Base-by-base conservation (phyloP, 2,329 filamentous ascomycete species). In the Cladosporium colombiae region DNA sequence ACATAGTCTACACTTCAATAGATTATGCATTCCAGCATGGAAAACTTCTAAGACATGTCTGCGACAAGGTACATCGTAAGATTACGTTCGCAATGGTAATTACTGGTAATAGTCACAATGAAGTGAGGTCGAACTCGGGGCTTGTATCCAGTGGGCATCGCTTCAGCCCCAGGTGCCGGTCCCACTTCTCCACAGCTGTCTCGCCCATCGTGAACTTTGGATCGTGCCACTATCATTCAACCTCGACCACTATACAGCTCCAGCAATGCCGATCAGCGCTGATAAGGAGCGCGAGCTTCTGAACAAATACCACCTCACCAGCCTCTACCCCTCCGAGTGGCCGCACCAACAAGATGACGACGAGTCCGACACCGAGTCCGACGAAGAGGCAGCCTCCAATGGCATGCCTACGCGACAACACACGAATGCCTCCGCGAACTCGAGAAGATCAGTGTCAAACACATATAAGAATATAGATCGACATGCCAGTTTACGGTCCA, bases 271-370 rank as follows among this genome's bases (percentile, higher is more conserved):
- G 64, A 83, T 87, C 89, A 71, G 74, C 40, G 85, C 88, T 69
- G 91, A 95, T 74, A 86, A 89, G 73, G 90, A 95, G 74, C 84
- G 89, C 68, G 88, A 86, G 55, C 87, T 98, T 64, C 87, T 95
- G 73, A 93, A 93, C 72, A 93, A 96, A 81, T 98, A 98, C 81
- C 91, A 93, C 77, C 86, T 98, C 58, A 85, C 89, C 50, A 91
- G 85, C 16, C 83, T 91, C 23, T 93, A 88, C 77, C 94, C 94
- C 2, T 86, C 87, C 40, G 88, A 91, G 83, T 98, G 94, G 94
- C 94, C 94, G 0, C 83, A 88, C 58, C 91, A 96, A 73, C 89
- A 92, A 76, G 89, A 94, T 70, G 85, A 89, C 65, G 88, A 90
- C 77, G 77, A 74, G 23, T 78, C 79, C 64, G 70, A 68, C 65